Base-by-base conservation (phyloP, 2,329 filamentous ascomycete species). In the Neofusicoccum parvum region DNA sequence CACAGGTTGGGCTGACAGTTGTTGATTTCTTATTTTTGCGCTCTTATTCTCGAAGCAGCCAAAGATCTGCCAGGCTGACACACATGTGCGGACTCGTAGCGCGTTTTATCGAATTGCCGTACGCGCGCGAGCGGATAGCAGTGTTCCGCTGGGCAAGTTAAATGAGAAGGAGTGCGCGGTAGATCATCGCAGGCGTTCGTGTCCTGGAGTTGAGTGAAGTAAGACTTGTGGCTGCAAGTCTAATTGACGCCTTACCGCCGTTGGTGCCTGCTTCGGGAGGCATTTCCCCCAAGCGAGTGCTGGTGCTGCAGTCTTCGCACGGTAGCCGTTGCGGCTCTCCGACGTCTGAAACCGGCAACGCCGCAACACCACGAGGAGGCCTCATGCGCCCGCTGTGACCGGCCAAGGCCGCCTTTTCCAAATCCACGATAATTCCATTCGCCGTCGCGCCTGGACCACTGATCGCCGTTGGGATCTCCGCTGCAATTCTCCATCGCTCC, bases 401-500 rank as follows among this genome's bases (percentile, higher is more conserved):
- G 39, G 41, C 56, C 56, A 60, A 48, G 32, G n/a, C 41, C 17
- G 5, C 2, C 14, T 17, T 46, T 60, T 60, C 39, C 56, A 60
- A 48, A 60, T 48, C 15, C 23, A 17, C 32, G 5, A 23, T 20
- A 46, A 20, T 27, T 32, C 50, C 6, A 27, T 48, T 60, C 41
- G n/a, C 56, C 49, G 20, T 46, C 15, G 37, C 17, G 20, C 14
- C 37, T 9, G n/a, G 14, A 6, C 56, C 3, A 14, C 27, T 9
- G 56, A 60, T 60, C 56, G 11, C 41, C 43, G 56, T 37, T 37
- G 15, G 56, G 56, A 48, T 48, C 41, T 37, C 41, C 43, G 56
- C 56, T 60, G 56, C 41, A 36, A 48, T 48, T 48, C 43, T 60
- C 43, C 43, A n/a, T 60, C 56, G 15, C 43, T 60, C 43, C 56